phyloP scores from a whole-genome alignment of 768 basidiomycete genomes.

The Tremella yokohamensis region DNA sequence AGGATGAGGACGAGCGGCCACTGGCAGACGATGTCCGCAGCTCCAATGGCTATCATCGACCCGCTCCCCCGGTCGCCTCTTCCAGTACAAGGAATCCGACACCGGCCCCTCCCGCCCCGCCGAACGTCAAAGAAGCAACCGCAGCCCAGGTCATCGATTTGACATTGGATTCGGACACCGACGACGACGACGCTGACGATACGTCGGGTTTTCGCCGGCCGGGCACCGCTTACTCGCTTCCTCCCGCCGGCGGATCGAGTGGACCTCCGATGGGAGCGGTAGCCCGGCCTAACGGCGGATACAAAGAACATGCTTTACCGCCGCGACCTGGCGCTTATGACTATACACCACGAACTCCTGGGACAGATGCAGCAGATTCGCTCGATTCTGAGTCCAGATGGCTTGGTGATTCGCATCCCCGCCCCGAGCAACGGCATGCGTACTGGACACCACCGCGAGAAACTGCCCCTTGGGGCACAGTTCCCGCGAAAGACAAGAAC shows the following conservation, averaged over 20 bases:
- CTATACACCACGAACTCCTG: no score
- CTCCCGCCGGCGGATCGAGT: constrained; percentile 5
- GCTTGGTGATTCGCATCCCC: no score
- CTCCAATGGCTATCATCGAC: background rate
- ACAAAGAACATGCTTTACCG: no score
- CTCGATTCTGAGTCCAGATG: no score
- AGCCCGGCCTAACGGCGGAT: constrained; percentile 1
- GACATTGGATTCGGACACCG: background rate
- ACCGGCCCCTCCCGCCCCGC: background rate
- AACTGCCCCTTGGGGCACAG: no score
- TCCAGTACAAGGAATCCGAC: background rate
- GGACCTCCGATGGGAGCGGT: constrained; percentile 1
- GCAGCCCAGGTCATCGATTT: background rate
- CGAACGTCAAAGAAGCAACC: constrained; percentile 1
- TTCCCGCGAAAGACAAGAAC: no score
- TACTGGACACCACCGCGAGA: no score
- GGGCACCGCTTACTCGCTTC: constrained; percentile 2
- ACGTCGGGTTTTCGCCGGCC: constrained; percentile 1
- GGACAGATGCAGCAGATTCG: no score
- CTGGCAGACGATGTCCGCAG: background rate
- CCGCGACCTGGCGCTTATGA: no score
- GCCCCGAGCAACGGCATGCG: no score
- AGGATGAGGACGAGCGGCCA: constrained; percentile 2
- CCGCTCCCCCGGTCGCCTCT: no score
- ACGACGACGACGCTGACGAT: background rate